phyloP scores from a whole-genome alignment of 1,284 basidiomycete species.

The Microbotryum saponariae region DNA sequence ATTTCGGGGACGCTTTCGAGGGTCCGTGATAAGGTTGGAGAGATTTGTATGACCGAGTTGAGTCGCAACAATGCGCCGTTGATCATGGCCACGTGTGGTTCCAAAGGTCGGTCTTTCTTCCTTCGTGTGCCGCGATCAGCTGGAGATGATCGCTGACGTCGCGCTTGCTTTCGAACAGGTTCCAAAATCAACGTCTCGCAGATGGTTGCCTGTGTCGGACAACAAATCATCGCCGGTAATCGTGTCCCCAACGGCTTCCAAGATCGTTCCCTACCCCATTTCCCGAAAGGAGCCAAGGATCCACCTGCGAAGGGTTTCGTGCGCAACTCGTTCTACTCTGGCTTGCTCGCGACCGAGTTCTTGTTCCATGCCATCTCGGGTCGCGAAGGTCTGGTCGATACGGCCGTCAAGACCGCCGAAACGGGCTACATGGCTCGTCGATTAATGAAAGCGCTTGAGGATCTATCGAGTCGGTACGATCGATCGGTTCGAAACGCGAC shows the following conservation, averaged over 20 bases:
- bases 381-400: conserved; percentile 96
- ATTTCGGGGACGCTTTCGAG: conserved; percentile 90
- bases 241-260: conserved; percentile 99
- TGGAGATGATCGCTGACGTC: not conserved
- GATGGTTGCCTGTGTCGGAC: conserved; percentile 99
- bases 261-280: conserved; percentile 96
- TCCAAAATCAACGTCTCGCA: conserved; percentile 99
- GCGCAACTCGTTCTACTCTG: conserved; percentile 88
- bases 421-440: conserved; percentile 99
- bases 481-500: conserved; percentile 91
- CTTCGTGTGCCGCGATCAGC: not conserved
- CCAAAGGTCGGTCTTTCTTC: conserved; percentile 64
- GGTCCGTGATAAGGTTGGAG: conserved; percentile 91
- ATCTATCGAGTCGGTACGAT: conserved; percentile 94
- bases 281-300: conserved; percentile 94
- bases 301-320: conserved; percentile 98
- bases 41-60: conserved; percentile 96
- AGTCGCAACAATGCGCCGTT: conserved; percentile 93
- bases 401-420: conserved; percentile 98
- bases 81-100: conserved; percentile 99
- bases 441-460: conserved; percentile 97
- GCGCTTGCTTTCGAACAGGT: conserved; percentile 50
- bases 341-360: conserved; percentile 92
- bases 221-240: conserved; percentile 96
- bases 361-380: conserved; percentile 98